Evolutionary conservation across 495 filamentous ascomycete species (phyloP).

Genomic region (Daldinia vernicosa): DNA sequence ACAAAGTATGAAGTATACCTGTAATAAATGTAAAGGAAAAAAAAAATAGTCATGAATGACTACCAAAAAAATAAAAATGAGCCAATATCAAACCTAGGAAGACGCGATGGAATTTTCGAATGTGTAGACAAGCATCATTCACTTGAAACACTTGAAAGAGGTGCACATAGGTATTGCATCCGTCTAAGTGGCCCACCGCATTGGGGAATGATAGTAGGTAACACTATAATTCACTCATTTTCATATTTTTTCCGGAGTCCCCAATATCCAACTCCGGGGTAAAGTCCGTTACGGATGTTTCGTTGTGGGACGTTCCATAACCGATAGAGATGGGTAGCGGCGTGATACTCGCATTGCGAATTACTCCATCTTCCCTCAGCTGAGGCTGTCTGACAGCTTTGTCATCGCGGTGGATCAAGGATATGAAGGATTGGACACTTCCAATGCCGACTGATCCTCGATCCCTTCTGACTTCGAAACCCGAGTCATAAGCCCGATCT

Average conservation of each 20-base stretch:
- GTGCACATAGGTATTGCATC: slow-evolving; percentile 14
- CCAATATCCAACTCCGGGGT: slow-evolving; percentile 37
- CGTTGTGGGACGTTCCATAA: slow-evolving; percentile 26
- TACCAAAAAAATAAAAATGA: slow-evolving; percentile 27
- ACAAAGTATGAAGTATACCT: not conserved
- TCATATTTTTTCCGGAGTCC: slow-evolving; percentile 38
- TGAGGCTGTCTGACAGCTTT: slow-evolving; percentile 6
- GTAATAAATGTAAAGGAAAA: not conserved
- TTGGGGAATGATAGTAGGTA: slow-evolving; percentile 17
- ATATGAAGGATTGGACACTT: slow-evolving; percentile 19
- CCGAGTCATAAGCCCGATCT: slow-evolving; percentile 24
- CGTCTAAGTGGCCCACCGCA: slow-evolving; percentile 20
- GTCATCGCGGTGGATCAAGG: slow-evolving; percentile 23
- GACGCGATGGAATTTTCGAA: not conserved
- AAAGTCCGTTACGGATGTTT: slow-evolving; percentile 26
- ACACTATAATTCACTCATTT: slow-evolving; percentile 15
- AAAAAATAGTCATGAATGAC: slow-evolving; percentile 21
- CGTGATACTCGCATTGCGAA: slow-evolving; percentile 23
- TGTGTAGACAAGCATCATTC: not conserved
- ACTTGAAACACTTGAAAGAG: slow-evolving; percentile 33
- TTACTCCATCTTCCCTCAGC: slow-evolving; percentile 32
- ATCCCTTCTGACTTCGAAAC: slow-evolving; percentile 8
- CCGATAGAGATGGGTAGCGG: not conserved
- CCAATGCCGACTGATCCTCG: slow-evolving; percentile 29
- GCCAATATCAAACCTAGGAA: slow-evolving; percentile 29